Evolutionary conservation across 768 basidiomycete species (phyloP).

Genomic region (Xerocomellus intermedius): DNA sequence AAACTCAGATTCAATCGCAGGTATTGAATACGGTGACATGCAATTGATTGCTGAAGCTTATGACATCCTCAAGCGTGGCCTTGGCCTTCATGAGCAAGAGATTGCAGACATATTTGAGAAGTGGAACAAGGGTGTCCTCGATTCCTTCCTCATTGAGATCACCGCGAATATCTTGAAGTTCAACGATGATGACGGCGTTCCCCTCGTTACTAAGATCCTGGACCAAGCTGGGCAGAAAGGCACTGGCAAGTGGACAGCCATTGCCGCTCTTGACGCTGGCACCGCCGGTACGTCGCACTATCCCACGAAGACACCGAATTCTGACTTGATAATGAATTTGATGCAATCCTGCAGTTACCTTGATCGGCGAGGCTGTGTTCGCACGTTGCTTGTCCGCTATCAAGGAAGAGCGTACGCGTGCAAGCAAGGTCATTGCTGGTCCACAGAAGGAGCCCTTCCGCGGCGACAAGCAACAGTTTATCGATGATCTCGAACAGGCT

Average conservation of each 20-base stretch:
- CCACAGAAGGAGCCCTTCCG: slow-evolving; percentile 92
- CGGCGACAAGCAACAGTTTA: slow-evolving; percentile 98
- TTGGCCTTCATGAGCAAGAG: slow-evolving; percentile 81
- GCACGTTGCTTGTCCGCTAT: slow-evolving; percentile 96
- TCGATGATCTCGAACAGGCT: slow-evolving; percentile 98
- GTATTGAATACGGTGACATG: slow-evolving; percentile 99
- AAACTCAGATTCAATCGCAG: slow-evolving; percentile 39
- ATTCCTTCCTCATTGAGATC: slow-evolving; percentile 99
- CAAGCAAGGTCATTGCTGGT: slow-evolving; percentile 86
- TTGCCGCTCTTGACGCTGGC: slow-evolving; percentile 92
- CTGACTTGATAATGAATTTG: slow-evolving; percentile 7
- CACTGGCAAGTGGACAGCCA: slow-evolving; percentile 99
- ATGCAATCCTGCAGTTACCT: slow-evolving; percentile 63
- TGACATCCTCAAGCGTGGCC: slow-evolving; percentile 96
- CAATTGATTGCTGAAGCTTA: slow-evolving; percentile 98
- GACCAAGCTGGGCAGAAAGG: slow-evolving; percentile 98
- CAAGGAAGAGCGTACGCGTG: slow-evolving; percentile 93
- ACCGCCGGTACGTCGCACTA: slow-evolving; percentile 59
- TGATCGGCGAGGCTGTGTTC: slow-evolving; percentile 99
- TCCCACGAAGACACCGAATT: slow-evolving; percentile 5
- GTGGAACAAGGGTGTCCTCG: slow-evolving; percentile 99
- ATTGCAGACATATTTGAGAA: slow-evolving; percentile 91
- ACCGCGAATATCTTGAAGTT: slow-evolving; percentile 95
- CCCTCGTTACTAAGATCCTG: slow-evolving; percentile 90
- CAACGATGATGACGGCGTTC: slow-evolving; percentile 93